Evolutionary conservation across 2,329 filamentous ascomycete genomes (phyloP), one percentile per base, ranked within the genome.

Genomic region (Sporothrix curviconia): DNA sequence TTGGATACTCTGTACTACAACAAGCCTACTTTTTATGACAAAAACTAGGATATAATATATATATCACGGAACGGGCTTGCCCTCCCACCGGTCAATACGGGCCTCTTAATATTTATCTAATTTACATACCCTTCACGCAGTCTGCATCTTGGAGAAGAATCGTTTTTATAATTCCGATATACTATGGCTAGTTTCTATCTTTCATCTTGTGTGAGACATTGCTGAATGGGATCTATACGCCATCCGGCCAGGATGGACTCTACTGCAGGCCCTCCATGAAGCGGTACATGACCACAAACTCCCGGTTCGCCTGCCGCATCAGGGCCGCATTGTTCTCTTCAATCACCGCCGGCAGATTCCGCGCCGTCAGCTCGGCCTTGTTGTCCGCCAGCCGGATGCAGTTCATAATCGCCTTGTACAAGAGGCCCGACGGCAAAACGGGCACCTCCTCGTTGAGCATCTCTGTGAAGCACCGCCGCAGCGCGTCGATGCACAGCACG

Each of bases 351-450:
- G 25, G 52, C 11, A 68, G 59, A 8, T 64, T 58, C 14, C 42
- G 36, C 4, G 64, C 67, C 30, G 72, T 59, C 1, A 63, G 55
- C 62, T 74, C 71, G 14, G 81, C 78, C 6, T 66, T 63, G 0
- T 79, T 79, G 62, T 87, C 80, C 1, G 78, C 81, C 7, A 83
- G 66, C 3, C 69, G 60, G 34, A 88, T 71, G 65, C 84, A 87
- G 0, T 71, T 68, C 65, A 77, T 73, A n/a, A 87, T 64, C 2
- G 77, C 70, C 1, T 70, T 59, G 49, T 75, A 75, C 5, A 88
- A 62, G 1, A 67, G 59, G 1, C 73, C 76, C 8, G 0, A 32
- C 28, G 78, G 70, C 24, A 62, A 54, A 15, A 89, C 74, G 0
- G 72, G 70, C 1, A 78, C 77, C 0, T 74, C 60, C 65, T 89